phyloP scores from a whole-genome alignment of 78 protist species.

The Dictyostelium capitatum region DNA sequence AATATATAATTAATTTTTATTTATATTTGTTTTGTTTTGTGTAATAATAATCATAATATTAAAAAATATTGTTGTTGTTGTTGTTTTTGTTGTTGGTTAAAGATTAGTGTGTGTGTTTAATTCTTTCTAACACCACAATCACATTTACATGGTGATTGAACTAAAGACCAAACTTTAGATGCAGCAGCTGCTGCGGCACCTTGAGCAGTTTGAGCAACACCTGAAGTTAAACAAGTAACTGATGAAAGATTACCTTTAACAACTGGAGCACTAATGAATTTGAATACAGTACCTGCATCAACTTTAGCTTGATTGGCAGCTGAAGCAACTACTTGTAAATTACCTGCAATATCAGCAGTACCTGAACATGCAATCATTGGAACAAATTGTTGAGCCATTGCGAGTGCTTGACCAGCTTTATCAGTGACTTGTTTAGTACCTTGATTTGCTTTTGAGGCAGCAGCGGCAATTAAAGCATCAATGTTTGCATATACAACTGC shows the following conservation, averaged over 20 bases:
- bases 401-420: background rate
- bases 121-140: background rate
- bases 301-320: slow-evolving; percentile 17
- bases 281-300: slow-evolving; percentile 26
- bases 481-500: slow-evolving; percentile 37
- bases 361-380: slow-evolving; percentile 56
- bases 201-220: background rate
- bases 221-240: background rate
- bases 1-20: background rate
- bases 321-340: background rate
- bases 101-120: background rate
- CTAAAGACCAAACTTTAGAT: slow-evolving; percentile 14
- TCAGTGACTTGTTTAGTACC: background rate
- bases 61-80: background rate
- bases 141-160: slow-evolving; percentile 35
- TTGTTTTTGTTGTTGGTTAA: background rate
- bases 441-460: background rate
- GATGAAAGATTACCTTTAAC: slow-evolving; percentile 19
- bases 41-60: background rate
- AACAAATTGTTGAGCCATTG: background rate
- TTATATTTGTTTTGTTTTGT: background rate
- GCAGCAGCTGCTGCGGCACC: slow-evolving; percentile 19
- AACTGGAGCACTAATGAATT: slow-evolving; percentile 46
- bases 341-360: slow-evolving; percentile 33
- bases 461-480: slow-evolving; percentile 8